Conservation (phyloP, 768 basidiomycete species). For the Suillus subalutaceus region DNA sequence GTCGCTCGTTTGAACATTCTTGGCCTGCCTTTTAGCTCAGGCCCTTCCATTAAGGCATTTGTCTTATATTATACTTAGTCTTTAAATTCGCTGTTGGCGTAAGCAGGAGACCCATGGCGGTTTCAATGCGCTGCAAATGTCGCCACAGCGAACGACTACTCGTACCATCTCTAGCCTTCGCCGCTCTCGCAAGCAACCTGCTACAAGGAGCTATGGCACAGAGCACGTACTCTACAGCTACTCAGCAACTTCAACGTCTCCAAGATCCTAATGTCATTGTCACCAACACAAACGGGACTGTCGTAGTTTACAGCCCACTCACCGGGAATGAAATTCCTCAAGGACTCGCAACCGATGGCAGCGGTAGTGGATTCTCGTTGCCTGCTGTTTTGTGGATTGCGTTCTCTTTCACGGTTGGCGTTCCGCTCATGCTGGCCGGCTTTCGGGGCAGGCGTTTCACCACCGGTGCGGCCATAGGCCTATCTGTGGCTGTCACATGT, state of each 20-base stretch:
- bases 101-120: conserved; percentile 9
- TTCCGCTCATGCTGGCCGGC: conserved; percentile 57
- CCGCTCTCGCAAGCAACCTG: not conserved
- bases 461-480: conserved; percentile 55
- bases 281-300: conserved; percentile 35
- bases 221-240: not conserved
- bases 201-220: conserved; percentile 8
- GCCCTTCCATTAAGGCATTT: not conserved
- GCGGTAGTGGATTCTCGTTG: conserved; percentile 49
- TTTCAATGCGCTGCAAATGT: conserved; percentile 8
- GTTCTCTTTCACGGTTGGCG: conserved; percentile 53
- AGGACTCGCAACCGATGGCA: conserved; percentile 60
- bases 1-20: not conserved
- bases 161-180: not conserved
- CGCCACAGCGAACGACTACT: not conserved
- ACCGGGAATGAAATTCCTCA: conserved; percentile 52
- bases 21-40: not conserved
- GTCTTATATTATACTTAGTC: not conserved
- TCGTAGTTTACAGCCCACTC: conserved; percentile 45
- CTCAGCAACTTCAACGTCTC: conserved; percentile 24
- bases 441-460: conserved; percentile 60
- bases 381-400: conserved; percentile 62
- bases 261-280: conserved; percentile 35
- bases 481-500: conserved; percentile 52
- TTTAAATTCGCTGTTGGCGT: conserved; percentile 1